Conservation (phyloP, 192 early-diverging fungal species). For the Linnemannia elongata region DNA sequence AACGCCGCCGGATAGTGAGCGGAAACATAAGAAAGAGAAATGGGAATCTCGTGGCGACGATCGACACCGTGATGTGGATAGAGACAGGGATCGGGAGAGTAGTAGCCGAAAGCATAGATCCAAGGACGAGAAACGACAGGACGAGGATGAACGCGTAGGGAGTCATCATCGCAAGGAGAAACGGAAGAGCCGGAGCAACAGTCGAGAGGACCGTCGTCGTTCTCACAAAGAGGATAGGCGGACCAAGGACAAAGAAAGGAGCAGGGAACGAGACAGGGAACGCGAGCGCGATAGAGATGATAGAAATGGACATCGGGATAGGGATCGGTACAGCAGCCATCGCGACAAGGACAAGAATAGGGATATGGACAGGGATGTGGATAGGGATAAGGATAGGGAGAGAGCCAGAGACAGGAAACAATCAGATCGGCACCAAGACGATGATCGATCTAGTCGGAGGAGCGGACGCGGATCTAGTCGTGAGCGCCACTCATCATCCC, state of each 20-base stretch:
- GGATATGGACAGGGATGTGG: slow-evolving; percentile 16
- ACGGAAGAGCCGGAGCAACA: slow-evolving; percentile 15
- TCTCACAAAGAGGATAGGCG: not conserved
- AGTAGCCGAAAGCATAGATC: not conserved
- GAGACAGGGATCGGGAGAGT: not conserved
- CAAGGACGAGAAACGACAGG: not conserved
- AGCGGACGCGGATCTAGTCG: not conserved
- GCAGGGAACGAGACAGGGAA: not conserved
- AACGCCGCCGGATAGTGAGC: too few species aligned
- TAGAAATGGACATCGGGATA: not conserved
- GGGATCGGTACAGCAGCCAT: not conserved
- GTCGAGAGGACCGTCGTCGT: slow-evolving; percentile 4
- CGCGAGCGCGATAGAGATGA: slow-evolving; percentile 9
- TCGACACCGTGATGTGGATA: not conserved
- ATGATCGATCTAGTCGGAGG: not conserved
- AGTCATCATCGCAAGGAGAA: slow-evolving; percentile 6
- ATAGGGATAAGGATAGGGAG: slow-evolving; percentile 10
- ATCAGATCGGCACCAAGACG: slow-evolving; percentile 4
- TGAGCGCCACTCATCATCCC: not conserved
- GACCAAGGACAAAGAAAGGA: not conserved
- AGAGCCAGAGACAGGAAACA: slow-evolving; percentile 14
- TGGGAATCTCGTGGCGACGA: not conserved
- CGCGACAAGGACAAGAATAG: slow-evolving; percentile 1
- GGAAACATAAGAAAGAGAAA: slow-evolving; percentile 11
- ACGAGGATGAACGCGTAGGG: slow-evolving; percentile 7